Evolutionary conservation across 768 basidiomycete species (phyloP).

Genomic region (Mycena sanguinolenta): DNA sequence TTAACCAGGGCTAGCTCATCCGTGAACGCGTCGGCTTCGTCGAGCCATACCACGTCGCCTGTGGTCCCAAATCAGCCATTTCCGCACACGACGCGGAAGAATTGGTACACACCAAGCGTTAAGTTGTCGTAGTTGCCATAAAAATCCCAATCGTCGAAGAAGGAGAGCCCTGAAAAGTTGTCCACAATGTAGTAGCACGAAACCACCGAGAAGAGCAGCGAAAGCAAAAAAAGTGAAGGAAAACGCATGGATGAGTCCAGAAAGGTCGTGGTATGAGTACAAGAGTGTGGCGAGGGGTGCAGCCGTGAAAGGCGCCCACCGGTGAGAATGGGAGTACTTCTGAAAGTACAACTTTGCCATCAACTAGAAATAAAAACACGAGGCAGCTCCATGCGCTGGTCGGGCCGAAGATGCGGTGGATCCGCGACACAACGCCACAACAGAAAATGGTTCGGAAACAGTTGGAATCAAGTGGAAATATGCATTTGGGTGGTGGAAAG

Average conservation of each 20-base stretch:
- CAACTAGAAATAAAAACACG: conserved; percentile 33
- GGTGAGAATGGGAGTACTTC: conserved; percentile 30
- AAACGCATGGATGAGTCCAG: conserved; percentile 22
- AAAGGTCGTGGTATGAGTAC: conserved; percentile 28
- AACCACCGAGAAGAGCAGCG: conserved; percentile 18
- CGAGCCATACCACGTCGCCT: conserved; percentile 66
- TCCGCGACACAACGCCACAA: not conserved
- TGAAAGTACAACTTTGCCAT: conserved; percentile 19
- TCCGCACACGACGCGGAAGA: not conserved
- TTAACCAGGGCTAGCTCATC: conserved; percentile 64
- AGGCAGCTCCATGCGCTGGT: conserved; percentile 22
- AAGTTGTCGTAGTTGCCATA: conserved; percentile 55
- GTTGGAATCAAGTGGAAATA: not conserved
- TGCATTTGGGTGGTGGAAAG: no score
- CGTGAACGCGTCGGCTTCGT: conserved; percentile 50
- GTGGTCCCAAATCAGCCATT: not conserved
- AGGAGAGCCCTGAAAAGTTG: conserved; percentile 54
- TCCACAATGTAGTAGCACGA: conserved; percentile 50
- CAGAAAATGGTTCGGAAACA: not conserved
- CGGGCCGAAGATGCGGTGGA: conserved; percentile 19
- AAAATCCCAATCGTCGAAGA: conserved; percentile 63
- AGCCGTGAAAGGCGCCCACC: conserved; percentile 16
- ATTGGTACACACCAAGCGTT: conserved; percentile 39
- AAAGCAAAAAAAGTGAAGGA: conserved; percentile 24
- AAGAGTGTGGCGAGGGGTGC: conserved; percentile 13